Conservation (phyloP, 345 rosid species). For the Carallia pectinifolia region DNA sequence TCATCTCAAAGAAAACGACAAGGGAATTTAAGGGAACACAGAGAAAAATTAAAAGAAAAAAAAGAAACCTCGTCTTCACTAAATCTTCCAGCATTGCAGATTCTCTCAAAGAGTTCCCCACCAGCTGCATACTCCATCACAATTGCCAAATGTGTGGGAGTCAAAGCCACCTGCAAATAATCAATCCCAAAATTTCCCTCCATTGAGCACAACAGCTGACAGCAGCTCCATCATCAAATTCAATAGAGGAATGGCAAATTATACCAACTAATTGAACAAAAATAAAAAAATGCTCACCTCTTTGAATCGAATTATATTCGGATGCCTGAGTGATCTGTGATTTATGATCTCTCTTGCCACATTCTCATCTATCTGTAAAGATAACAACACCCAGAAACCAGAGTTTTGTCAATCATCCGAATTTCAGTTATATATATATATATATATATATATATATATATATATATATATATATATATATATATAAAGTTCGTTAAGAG, state of each 20-base stretch:
- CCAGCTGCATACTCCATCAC: slow-evolving; percentile 32
- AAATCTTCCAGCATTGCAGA: slow-evolving; percentile 28
- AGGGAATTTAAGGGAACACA: not conserved
- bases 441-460: too few species aligned
- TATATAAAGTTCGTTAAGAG: too few species aligned
- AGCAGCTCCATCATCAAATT: not conserved
- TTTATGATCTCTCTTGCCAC: slow-evolving; percentile 94
- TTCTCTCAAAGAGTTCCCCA: slow-evolving; percentile 25
- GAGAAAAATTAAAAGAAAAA: slow-evolving; percentile 2
- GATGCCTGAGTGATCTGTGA: slow-evolving; percentile 90
- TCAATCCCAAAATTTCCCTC: not conserved
- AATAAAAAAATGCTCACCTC: slow-evolving; percentile 43
- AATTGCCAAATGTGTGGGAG: slow-evolving; percentile 25
- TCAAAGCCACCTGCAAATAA: slow-evolving; percentile 22
- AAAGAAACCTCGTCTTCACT: slow-evolving; percentile 27
- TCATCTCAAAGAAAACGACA: not conserved
- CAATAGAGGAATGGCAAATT: slow-evolving; percentile 1
- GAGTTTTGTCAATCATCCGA: not conserved
- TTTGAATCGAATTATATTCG: slow-evolving; percentile 86
- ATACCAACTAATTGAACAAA: not conserved
- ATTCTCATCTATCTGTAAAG: slow-evolving; percentile 77
- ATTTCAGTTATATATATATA: too few species aligned
- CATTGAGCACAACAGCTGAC: too few species aligned
- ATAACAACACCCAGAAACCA: not conserved
- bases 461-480: too few species aligned